phyloP scores from a whole-genome alignment of 2,329 filamentous ascomycete species.

The Diplodia sapinea region DNA sequence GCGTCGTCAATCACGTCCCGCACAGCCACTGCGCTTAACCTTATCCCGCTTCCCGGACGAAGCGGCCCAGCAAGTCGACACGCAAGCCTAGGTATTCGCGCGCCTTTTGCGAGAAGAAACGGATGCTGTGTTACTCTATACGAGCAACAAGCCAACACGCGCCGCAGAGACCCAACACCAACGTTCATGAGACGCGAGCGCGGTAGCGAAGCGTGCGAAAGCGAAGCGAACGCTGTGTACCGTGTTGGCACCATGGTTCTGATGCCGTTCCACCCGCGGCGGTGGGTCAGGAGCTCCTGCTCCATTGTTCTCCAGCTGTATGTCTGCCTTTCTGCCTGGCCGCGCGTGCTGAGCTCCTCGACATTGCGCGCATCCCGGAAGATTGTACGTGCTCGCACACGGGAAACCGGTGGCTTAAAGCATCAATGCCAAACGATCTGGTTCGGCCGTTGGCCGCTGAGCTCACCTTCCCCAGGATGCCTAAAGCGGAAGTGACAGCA shows the following conservation, averaged over 20 bases:
- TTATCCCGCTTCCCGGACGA: neutral
- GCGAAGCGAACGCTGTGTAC: slow-evolving; percentile 1
- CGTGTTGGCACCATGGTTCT: neutral
- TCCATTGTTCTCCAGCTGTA: slow-evolving; percentile 2
- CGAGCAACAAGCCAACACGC: neutral
- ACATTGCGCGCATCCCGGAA: neutral
- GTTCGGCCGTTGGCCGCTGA: slow-evolving; percentile 21
- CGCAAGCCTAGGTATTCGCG: neutral
- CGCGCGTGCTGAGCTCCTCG: slow-evolving; percentile 8
- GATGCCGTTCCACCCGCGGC: neutral
- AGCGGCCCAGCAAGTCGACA: neutral
- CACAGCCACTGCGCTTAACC: slow-evolving; percentile 2
- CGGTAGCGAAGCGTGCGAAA: slow-evolving; percentile 18
- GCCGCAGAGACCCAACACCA: slow-evolving; percentile 4
- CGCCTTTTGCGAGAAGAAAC: neutral
- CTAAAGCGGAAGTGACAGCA: slow-evolving; percentile 3
- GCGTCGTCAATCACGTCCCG: neutral
- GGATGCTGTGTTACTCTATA: slow-evolving; percentile 2
- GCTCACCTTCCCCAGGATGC: slow-evolving; percentile 7
- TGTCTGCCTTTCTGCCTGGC: slow-evolving; percentile 7
- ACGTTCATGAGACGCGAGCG: slow-evolving; percentile 1
- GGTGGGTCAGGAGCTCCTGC: neutral
- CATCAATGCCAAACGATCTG: neutral
- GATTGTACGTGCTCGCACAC: neutral
- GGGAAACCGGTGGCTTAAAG: neutral